These are phyloP conservation scores for Taiozyma sp. DNA, from an alignment of 1,139 yeast species.

Conservation along the genomic window DNA sequence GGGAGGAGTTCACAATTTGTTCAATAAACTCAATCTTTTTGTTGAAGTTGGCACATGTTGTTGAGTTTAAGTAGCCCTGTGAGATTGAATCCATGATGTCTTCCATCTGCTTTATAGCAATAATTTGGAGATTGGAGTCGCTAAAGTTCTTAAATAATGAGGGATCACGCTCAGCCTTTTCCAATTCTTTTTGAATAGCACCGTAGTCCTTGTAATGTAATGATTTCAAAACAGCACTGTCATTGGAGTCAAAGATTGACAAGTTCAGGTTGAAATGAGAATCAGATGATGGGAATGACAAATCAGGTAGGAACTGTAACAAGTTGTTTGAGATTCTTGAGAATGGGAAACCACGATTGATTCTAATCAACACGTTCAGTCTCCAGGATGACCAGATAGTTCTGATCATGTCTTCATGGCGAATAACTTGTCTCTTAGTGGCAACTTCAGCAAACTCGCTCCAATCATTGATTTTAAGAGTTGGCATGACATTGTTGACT, in stretches of 20 bases:
- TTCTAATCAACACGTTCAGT: constrained; percentile 30
- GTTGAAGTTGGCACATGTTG: constrained; percentile 23
- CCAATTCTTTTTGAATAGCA: constrained; percentile 13
- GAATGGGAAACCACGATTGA: constrained; percentile 39
- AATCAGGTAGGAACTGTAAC: constrained; percentile 23
- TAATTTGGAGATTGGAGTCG: constrained; percentile 24
- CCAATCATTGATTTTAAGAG: constrained; percentile 23
- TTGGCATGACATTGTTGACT: constrained; percentile 25
- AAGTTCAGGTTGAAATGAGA: constrained; percentile 22
- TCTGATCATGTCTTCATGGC: constrained; percentile 35
- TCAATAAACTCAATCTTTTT: constrained; percentile 19
- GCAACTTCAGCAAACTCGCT: constrained; percentile 19
- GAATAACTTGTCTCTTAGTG: constrained; percentile 31
- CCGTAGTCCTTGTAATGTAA: constrained; percentile 14
- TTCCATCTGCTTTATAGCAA: constrained; percentile 29
- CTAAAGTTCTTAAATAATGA: constrained; percentile 8
- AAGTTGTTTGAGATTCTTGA: constrained; percentile 17
- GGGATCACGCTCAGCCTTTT: constrained; percentile 5
- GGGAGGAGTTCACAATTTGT: constrained; percentile 13
- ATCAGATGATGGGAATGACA: constrained; percentile 31
- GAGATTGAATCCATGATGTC: constrained; percentile 31
- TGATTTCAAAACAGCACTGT: constrained; percentile 7
- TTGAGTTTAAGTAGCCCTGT: constrained; percentile 23
- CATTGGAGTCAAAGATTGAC: constrained; percentile 15
- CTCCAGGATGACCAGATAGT: constrained; percentile 41